These are phyloP conservation scores for Epichloe brachyelytri DNA, from an alignment of 2,329 filamentous ascomycete genomes.

Conservation along the genomic window DNA sequence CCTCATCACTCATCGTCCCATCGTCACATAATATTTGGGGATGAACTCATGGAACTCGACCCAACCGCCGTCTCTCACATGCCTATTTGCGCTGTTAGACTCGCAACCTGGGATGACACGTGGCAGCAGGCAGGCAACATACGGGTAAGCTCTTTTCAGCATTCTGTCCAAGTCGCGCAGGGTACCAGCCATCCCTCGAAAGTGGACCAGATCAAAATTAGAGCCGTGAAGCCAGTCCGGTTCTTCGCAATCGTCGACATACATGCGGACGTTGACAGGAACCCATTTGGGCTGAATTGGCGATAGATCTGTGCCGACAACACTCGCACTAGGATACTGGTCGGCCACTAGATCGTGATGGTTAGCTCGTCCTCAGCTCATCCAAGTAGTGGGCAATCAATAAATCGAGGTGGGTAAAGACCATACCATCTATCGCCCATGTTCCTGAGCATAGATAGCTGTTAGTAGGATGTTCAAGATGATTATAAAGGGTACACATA, in stretches of 20 bases:
- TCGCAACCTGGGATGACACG: not conserved
- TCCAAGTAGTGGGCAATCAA: not conserved
- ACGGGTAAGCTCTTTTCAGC: conserved; percentile 26
- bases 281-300: conserved; percentile 36
- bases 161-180: conserved; percentile 38
- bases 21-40: conserved; percentile 30
- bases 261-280: conserved; percentile 47
- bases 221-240: conserved; percentile 41
- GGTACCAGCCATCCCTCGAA: conserved; percentile 33
- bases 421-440: conserved; percentile 40
- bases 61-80: conserved; percentile 35
- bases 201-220: conserved; percentile 44
- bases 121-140: not conserved
- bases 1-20: conserved; percentile 27
- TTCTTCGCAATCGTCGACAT: conserved; percentile 48
- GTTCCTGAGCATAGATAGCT: conserved; percentile 18
- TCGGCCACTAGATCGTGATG: conserved; percentile 22
- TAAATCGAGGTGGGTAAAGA: not conserved
- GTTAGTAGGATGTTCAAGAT: not conserved
- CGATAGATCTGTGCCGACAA: conserved; percentile 30
- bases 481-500: not conserved
- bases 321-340: conserved; percentile 25
- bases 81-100: conserved; percentile 13
- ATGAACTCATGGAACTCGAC: conserved; percentile 37
- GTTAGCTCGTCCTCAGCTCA: not conserved